A percentile compares a stretch with the other conserved stretches of the same genome.
These are phyloP conservation scores for Cordia subcordata DNA, from an alignment of 257 asterid genomes.

Conservation along the genomic window DNA sequence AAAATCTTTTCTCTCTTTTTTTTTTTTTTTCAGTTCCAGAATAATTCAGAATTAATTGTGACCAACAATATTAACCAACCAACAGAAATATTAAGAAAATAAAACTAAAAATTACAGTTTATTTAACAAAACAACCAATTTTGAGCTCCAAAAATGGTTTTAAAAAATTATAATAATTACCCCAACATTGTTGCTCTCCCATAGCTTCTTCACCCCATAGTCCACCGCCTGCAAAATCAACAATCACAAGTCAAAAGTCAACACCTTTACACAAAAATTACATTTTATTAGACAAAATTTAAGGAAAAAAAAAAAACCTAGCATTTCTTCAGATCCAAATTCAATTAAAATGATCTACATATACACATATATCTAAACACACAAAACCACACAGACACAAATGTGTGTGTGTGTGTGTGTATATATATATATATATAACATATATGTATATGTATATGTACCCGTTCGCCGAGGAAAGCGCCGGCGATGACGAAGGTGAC, in stretches of 20 bases:
- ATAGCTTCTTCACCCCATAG: slow-evolving; percentile 50
- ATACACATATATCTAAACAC: background rate
- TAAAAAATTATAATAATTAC: slow-evolving; percentile 19
- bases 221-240: slow-evolving; percentile 60
- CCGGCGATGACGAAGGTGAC: slow-evolving; percentile 86
- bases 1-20: too few species aligned
- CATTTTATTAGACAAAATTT: slow-evolving; percentile 1
- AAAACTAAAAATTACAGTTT: too few species aligned
- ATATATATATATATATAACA: too few species aligned
- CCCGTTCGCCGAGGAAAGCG: slow-evolving; percentile 83
- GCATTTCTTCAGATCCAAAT: slow-evolving; percentile 25
- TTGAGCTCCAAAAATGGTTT: background rate
- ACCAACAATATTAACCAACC: too few species aligned
- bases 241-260: slow-evolving; percentile 11
- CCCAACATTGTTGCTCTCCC: slow-evolving; percentile 75
- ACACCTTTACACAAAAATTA: background rate
- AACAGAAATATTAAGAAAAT: too few species aligned
- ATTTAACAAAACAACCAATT: too few species aligned
- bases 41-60: too few species aligned
- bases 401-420: too few species aligned
- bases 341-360: slow-evolving; percentile 11
- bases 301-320: background rate
- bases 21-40: too few species aligned
- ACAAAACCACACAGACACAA: too few species aligned
- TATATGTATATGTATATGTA: slow-evolving; percentile 15